phyloP scores from a whole-genome alignment of 306 rosid genomes.

The Vachellia collinsii region DNA sequence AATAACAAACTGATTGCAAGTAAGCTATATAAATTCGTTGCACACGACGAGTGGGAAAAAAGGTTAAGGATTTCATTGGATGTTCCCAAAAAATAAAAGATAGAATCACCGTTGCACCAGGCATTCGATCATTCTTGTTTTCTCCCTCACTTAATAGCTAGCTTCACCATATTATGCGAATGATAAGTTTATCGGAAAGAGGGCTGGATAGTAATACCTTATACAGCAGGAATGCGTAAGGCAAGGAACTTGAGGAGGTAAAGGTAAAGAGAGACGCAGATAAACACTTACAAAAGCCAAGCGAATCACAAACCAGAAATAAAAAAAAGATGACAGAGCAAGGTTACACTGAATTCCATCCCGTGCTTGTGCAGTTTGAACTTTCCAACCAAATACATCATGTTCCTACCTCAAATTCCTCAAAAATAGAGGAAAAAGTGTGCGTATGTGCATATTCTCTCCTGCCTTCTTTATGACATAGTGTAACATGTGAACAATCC shows the following conservation, averaged over 20 bases:
- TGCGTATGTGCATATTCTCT: neutral
- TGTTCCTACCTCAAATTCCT: neutral
- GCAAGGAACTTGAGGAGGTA: neutral
- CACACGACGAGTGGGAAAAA: neutral
- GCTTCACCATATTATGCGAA: neutral
- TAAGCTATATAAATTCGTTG: slow-evolving; percentile 19
- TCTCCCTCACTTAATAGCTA: neutral
- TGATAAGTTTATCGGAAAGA: neutral
- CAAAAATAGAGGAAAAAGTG: neutral
- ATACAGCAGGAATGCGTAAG: neutral
- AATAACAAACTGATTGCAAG: neutral
- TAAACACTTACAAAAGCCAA: slow-evolving; percentile 8
- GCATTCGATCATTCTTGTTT: neutral
- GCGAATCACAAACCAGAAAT: neutral
- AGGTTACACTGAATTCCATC: neutral
- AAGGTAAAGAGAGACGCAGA: neutral
- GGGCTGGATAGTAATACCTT: neutral
- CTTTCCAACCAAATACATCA: slow-evolving; percentile 7
- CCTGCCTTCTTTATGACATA: neutral
- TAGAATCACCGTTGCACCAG: neutral
- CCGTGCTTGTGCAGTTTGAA: neutral
- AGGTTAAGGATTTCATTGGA: neutral
- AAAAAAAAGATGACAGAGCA: neutral
- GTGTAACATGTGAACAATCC: neutral
- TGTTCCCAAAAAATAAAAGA: neutral